A percentile compares a stretch with the other conserved stretches of the same genome.
Conservation (phyloP, 2,329 filamentous ascomycete genomes). For the Curvularia lunata region DNA sequence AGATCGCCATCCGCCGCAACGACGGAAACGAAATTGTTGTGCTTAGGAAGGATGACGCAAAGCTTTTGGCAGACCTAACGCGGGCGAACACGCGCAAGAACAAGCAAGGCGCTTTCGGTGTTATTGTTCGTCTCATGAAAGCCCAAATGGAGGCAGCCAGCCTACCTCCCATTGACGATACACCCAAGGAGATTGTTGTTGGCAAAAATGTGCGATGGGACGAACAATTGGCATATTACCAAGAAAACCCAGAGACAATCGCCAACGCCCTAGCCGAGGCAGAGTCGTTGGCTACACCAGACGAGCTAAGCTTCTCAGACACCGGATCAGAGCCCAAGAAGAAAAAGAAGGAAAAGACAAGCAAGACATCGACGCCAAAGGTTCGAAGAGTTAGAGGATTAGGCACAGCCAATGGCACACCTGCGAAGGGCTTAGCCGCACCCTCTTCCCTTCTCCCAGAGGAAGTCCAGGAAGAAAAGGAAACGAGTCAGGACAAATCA, state of each 20-base stretch:
- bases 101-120: constrained; percentile 55
- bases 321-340: constrained; percentile 32
- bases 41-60: constrained; percentile 57
- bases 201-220: constrained; percentile 55
- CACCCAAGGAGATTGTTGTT: constrained; percentile 26
- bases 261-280: constrained; percentile 38
- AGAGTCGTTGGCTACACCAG: constrained; percentile 40
- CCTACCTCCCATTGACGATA: constrained; percentile 21
- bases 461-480: constrained; percentile 33
- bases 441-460: constrained; percentile 41
- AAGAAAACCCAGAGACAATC: constrained; percentile 45
- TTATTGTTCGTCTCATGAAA: constrained; percentile 52
- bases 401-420: constrained; percentile 48
- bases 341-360: constrained; percentile 25
- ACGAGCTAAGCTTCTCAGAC: constrained; percentile 38
- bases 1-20: constrained; percentile 54
- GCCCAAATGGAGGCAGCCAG: constrained; percentile 43
- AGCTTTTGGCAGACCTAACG: constrained; percentile 55
- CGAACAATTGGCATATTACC: constrained; percentile 55
- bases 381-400: constrained; percentile 41
- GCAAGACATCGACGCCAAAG: constrained; percentile 42
- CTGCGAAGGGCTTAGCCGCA: constrained; percentile 45
- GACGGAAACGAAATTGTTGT: constrained; percentile 52
- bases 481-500: constrained; percentile 13
- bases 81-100: constrained; percentile 59